A percentile compares a stretch with the other conserved stretches of the same genome.
phyloP scores from a whole-genome alignment of 805 yeast genomes.

The Kuraishia piskuri region DNA sequence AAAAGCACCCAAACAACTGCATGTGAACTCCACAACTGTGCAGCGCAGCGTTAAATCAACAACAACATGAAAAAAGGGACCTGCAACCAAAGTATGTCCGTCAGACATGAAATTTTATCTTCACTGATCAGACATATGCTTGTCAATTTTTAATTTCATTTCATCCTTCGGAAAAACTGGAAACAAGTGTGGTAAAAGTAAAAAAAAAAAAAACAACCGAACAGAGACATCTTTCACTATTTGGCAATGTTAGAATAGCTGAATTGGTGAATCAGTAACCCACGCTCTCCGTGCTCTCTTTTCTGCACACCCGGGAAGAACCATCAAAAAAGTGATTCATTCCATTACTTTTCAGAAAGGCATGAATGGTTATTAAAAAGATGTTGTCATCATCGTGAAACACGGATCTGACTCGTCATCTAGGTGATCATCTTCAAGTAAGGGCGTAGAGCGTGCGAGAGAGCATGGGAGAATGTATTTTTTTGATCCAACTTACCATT shows the following conservation, averaged over 20 bases:
- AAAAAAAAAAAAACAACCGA: not conserved
- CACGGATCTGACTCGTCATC: conserved; percentile 99
- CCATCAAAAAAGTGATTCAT: not conserved
- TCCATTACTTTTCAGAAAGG: conserved; percentile 45
- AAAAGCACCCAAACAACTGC: conserved; percentile 8
- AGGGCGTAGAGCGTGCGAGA: not conserved
- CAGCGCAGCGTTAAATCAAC: not conserved
- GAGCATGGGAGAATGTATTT: not conserved
- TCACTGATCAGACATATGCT: conserved; percentile 96
- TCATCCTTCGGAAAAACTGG: conserved; percentile 46
- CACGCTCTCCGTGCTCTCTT: not conserved
- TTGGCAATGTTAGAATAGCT: not conserved
- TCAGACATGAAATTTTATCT: conserved; percentile 61
- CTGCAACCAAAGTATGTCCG: conserved; percentile 4
- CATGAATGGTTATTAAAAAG: conserved; percentile 88
- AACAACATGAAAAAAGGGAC: conserved; percentile 10
- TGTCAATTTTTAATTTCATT: conserved; percentile 67
- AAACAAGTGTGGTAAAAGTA: too few species aligned
- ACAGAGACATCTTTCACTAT: not conserved
- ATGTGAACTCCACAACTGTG: not conserved
- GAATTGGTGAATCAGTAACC: not conserved
- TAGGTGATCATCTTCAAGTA: conserved; percentile 42
- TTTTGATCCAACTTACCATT: not conserved
- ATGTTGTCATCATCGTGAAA: conserved; percentile 85
- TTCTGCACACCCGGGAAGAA: not conserved